phyloP scores from a whole-genome alignment of 2,329 filamentous ascomycete genomes.

The Alternaria brassicicola region DNA sequence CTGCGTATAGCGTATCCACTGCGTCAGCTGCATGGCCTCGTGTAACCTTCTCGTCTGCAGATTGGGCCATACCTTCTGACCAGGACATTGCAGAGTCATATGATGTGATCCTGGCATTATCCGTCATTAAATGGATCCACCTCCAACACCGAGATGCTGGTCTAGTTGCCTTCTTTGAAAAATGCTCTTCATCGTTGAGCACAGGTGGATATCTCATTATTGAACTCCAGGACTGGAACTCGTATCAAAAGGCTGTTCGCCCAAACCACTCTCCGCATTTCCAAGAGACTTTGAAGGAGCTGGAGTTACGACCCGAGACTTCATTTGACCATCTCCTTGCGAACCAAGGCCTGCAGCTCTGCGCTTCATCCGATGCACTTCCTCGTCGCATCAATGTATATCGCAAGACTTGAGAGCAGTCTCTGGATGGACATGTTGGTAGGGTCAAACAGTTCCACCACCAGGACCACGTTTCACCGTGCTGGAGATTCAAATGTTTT shows the following conservation, averaged over 20 bases:
- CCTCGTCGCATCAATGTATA: conserved; percentile 45
- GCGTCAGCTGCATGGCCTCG: conserved; percentile 30
- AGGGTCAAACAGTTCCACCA: conserved; percentile 3
- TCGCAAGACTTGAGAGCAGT: conserved; percentile 31
- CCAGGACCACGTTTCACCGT: conserved; percentile 13
- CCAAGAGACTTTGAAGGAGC: conserved; percentile 26
- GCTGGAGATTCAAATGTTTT: conserved; percentile 15
- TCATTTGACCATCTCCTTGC: conserved; percentile 40
- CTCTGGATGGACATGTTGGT: conserved; percentile 8
- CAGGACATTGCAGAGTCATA: conserved; percentile 35
- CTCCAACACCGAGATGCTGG: conserved; percentile 46
- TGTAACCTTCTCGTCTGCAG: conserved; percentile 42
- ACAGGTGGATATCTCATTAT: conserved; percentile 42
- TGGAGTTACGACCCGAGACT: conserved; percentile 44
- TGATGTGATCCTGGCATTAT: conserved; percentile 48
- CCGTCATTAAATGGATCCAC: conserved; percentile 51
- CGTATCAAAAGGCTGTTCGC: conserved; percentile 45
- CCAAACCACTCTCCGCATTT: conserved; percentile 44
- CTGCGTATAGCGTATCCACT: conserved; percentile 17
- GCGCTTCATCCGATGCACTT: conserved; percentile 37
- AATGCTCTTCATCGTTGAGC: conserved; percentile 38
- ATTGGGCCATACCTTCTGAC: conserved; percentile 40
- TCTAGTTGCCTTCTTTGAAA: conserved; percentile 40
- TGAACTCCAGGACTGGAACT: conserved; percentile 46
- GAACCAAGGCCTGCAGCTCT: conserved; percentile 34